Base-by-base conservation (phyloP, 306 rosid species). In the Rosa rugosa region DNA sequence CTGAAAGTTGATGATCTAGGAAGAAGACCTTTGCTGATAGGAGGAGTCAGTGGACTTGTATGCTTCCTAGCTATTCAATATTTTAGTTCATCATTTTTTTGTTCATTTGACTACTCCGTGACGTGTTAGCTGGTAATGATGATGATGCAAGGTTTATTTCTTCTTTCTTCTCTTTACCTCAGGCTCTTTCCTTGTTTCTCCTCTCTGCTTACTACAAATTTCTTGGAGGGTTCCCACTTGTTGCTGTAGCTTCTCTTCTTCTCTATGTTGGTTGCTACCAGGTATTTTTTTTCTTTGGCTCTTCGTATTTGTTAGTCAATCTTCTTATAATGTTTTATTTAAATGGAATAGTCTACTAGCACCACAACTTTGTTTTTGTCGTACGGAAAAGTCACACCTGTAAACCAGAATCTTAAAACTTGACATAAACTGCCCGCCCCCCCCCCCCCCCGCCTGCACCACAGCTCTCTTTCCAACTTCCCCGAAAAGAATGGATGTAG, bases 241-340 rank as follows among this genome's bases (percentile, higher is more conserved):
- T 95, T 64, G 97, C 95, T 68, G 99, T 94, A 64, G 99, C 84
- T 45, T 92, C 97, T 71, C 87, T 95, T 81, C 99, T 95, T 84
- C 97, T 95, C 72, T 95, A 92, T 75, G 99, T 95, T 53, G 98
- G 99, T 75, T 85, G 96, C 90, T 95, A 95, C 85, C 99, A 95
- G 99, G 99, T 95, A 86, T 20, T 23, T 23, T 27, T 11, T 56
- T 60, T 72, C 60, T 60, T 49, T 45, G 72, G 73, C 57, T 40
- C 38, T 76, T 78, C 68, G 54, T 12, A 71, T 66, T 80, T 70
- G 71, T 74, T 63, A 42, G 11, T 42, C 66, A 38, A 65, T 82
- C 22, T 77, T 59, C 51, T 38, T 36, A n/a, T 9, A 11, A 46
- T 80, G 47, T 50, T 17, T 63, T 54, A 75, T 54, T n/a, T 59